Base-by-base conservation (phyloP, 2,329 filamentous ascomycete species). In the Aspergillus aculeatinus region DNA sequence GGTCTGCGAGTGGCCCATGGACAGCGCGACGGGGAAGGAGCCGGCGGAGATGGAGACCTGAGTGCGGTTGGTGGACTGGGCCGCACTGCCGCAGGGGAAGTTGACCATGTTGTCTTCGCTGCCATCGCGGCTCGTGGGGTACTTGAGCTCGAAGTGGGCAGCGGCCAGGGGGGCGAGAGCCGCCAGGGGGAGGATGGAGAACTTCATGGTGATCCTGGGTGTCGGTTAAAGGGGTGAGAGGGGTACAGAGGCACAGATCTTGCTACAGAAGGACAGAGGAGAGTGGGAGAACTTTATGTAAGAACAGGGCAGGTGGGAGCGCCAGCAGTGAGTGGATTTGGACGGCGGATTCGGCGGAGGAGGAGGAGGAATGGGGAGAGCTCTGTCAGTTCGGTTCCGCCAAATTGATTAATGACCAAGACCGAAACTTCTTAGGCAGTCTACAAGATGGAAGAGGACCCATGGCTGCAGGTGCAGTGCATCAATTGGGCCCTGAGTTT, bases 71-170 rank as follows among this genome's bases (percentile, higher is more conserved):
- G 76, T 72, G 19, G 76, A 76, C 52, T 73, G 74, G 63, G 81
- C 70, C 64, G 81, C 76, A 55, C 82, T 81, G 59, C 83, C 83
- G 67, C 84, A 86, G 58, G 80, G 80, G 67, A 79, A 81, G 12
- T 64, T 76, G 58, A 68, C 61, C 63, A 82, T 80, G 10, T 71
- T 80, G 60, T 82, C 78, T 60, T 81, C 78, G 44, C 78, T 67
- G 67, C 78, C 79, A 29, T 83, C 84, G 57, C 84, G 81, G 61
- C 76, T 71, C 16, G 75, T 62, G 11, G 85, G 85, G 63, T 80
- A 86, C 39, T 78, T 71, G 71, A 87, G 78, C 3, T 77, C 69
- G 76, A 86, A 87, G 69, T 87, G 85, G 16, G 84, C 84, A 47
- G 81, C 74, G 19, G 77, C 75, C 50, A 82, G 65, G 58, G 81